Evolutionary conservation across 2,329 filamentous ascomycete genomes (phyloP), one percentile per base, ranked within the genome.

Genomic region (Aspergillus flavus): DNA sequence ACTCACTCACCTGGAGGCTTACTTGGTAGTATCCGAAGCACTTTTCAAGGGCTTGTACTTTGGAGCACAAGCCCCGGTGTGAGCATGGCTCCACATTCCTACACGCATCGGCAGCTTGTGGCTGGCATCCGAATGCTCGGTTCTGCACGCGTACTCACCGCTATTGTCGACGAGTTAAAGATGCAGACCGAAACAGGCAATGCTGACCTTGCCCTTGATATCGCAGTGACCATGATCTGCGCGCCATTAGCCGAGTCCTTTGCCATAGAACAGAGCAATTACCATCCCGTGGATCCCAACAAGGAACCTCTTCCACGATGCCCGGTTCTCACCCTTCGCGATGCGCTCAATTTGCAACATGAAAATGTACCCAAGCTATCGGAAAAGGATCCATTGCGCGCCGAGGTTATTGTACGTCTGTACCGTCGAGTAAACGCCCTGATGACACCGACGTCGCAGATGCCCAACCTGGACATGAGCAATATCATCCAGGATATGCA

Each of bases 71-170:
- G 82, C 56, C 78, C 82, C 2, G 79, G 80, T n/a, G 80, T 85
- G 23, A 83, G 80, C 64, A 81, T 84, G 59, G 81, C 82, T 2
- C 85, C 85, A 7, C 83, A 84, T 3, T 79, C 78, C 48, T 88
- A 88, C 70, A 85, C 83, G 0, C 84, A 86, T 66, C 81, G 81
- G n/a, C 81, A 85, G 65, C 69, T 89, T 19, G 76, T 83, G 9
- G 71, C 73, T 1, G 78, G 77, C 0, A 71, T 82, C 43, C 73
- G 73, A 6, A 74, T 81, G n/a, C 73, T 80, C 4, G 81, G 81
- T 9, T 70, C 80, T 1, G 66, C 74, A 10, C 71, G 74, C 23
- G 75, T 82, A 0, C 69, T 83, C 1, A 65, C 66, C 3, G 69
- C 72, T 7, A 61, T 83, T 10, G 64, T 82, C 36, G 79, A 80